Evolutionary conservation across 2,329 filamentous ascomycete genomes (phyloP), one percentile per base, ranked within the genome.

Genomic region (Mycosphaerella sp.): DNA sequence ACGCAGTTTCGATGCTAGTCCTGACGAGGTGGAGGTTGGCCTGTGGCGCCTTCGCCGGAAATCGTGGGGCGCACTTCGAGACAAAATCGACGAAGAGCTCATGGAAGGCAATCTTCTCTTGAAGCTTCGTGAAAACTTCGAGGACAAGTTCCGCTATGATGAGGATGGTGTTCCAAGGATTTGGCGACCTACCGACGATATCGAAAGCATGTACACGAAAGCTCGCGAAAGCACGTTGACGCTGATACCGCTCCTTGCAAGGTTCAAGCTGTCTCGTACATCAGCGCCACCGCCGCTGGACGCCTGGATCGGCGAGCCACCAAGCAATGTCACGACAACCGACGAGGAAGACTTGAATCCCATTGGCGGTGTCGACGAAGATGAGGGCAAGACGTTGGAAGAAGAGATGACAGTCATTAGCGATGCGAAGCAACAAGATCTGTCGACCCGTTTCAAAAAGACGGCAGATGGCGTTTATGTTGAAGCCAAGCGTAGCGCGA

Each of bases 81-180:
- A 89, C 56, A 93, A 89, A 76, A 87, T 98, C 58, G 92, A 97
- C 36, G 93, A 98, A 68, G 93, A 98, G 73, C 89, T 96, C 68
- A 95, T 95, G 84, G 93, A 97, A 74, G 92, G 92, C 65, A 98
- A 97, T 68, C 84, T 98, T 51, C 76, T 97, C 34, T 78, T 97
- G 63, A 98, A 98, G 76, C 81, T 98, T 48, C 84, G 93, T 36
- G 93, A 98, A 72, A 97, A 96, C 75, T 98, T 98, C 63, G 93
- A 98, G 73, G 93, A 98, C 75, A 96, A 95, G 73, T 98, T 98
- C 80, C 86, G 93, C 60, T 98, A 98, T 66, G 93, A 98, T 66
- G 91, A 96, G 56, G 84, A 84, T 6, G 93, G 93, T 26, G 93
- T 98, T 4, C 93, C 93, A 4, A 82, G 93, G 56, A 95, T 98